A percentile compares a stretch with the other conserved stretches of the same genome.
These are phyloP conservation scores for Aurantiochytrium sp. DNA, from an alignment of 108 stramenopile genomes.

Conservation along the genomic window DNA sequence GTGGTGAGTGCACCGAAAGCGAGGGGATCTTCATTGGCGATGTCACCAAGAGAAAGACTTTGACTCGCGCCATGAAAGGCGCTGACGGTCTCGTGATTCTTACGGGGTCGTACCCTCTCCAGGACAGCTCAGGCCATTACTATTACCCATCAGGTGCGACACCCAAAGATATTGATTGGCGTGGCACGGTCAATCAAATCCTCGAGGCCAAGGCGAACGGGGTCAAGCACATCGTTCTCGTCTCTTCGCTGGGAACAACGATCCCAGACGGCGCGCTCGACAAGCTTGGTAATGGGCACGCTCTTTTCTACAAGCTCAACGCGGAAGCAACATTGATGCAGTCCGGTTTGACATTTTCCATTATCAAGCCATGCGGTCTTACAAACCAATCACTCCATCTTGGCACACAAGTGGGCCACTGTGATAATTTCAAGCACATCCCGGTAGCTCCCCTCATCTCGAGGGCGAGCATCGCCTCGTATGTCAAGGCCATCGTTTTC, in stretches of 20 bases:
- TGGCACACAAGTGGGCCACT: slow-evolving; percentile 1
- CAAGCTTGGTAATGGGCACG: neutral
- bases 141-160: neutral
- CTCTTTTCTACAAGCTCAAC: neutral
- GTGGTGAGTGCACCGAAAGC: neutral
- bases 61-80: neutral
- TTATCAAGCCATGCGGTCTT: neutral
- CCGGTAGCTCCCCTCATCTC: neutral
- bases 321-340: neutral
- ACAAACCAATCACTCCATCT: neutral
- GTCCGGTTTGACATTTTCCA: neutral
- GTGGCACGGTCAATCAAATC: neutral
- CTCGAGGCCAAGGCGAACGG: neutral
- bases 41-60: neutral
- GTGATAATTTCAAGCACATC: neutral
- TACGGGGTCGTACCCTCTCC: neutral
- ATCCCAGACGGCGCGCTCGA: neutral
- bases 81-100: neutral
- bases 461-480: neutral
- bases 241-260: neutral
- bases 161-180: slow-evolving; percentile 1
- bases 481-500: neutral
- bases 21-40: slow-evolving; percentile 1
- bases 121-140: neutral
- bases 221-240: neutral